Evolutionary conservation across 371 early-diverging fungal genomes (phyloP), one percentile per base, ranked within the genome.

Genomic region (Mucor irregularis): DNA sequence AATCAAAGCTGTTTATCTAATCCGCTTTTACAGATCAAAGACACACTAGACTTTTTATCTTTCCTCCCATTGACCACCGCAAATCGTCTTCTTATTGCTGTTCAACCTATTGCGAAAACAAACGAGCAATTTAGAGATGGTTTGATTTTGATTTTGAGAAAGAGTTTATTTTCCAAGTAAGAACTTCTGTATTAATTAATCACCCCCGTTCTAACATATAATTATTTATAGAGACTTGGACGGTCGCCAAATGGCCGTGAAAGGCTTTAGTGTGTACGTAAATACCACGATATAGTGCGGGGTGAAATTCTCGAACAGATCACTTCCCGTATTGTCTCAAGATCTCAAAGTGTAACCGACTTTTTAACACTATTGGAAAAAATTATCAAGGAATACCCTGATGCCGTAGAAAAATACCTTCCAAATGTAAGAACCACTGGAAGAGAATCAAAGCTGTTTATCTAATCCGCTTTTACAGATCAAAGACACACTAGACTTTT

Each of bases 111-210:
- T 4, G 68, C 78, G 11, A 69, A 67, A 43, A 40, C 49, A 14
- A 76, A 84, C 28, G 56, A 77, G 6, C 66, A 76, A 24, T 78
- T 86, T 43, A 76, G 82, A 34, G 80, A 85, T 54, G 78, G 79
- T 5, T 53, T 86, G 38, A 81, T 85, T 39, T 62, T 86, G 5
- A 68, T 86, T 10, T 56, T 86, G 29, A 71, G 85, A 44, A 86
- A 86, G 34, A 78, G 84, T 29, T 61, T 86, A 58, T 83, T 83
- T 53, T 71, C 85, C 51, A 84, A 79, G 86, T 84, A 82, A 50
- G 57, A 53, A 4, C 22, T 8, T 29, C 1, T 5, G 31, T 24
- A 11, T n/a, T 8, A 14, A 26, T 26, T n/a, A n/a, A n/a, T n/a
- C n/a, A n/a, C n/a, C n/a, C n/a, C n/a, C n/a, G n/a, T n/a, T n/a